A percentile compares a stretch with the other conserved stretches of the same genome.
phyloP scores from a whole-genome alignment of 225 moss, liverwort and hornwort genomes.

The Asterella californica region DNA sequence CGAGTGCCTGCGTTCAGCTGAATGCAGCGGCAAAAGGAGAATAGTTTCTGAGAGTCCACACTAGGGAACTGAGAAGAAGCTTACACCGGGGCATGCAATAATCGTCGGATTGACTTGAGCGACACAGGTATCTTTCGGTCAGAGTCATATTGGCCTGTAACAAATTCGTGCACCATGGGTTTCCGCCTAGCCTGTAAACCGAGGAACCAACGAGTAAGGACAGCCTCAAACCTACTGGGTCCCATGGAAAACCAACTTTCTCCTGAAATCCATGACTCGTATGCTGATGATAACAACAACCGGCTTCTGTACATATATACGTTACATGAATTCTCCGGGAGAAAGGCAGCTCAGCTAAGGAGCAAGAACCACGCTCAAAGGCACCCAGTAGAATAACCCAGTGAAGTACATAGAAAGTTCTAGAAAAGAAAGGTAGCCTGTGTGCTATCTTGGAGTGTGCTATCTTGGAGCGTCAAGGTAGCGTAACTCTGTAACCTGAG shows the following conservation, averaged over 20 bases:
- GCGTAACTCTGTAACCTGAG: no score
- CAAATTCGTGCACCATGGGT: background rate
- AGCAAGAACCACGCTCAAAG: no score
- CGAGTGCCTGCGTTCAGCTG: no score
- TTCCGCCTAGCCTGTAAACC: background rate
- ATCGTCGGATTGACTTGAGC: background rate
- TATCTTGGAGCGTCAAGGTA: no score
- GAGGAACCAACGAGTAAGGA: background rate
- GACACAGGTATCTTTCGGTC: background rate
- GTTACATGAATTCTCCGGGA: no score
- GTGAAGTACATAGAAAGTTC: no score
- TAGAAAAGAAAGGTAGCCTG: no score
- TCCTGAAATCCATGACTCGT: background rate
- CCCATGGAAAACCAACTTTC: background rate
- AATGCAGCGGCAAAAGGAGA: background rate
- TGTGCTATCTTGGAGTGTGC: no score
- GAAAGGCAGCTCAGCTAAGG: no score
- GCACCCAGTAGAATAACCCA: no score
- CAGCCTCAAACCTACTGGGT: background rate
- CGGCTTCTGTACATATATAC: no score
- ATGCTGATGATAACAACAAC: no score
- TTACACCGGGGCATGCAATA: background rate
- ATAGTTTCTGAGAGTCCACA: background rate
- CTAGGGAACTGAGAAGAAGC: background rate
- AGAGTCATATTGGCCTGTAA: background rate